A percentile compares a stretch with the other conserved stretches of the same genome.
These are phyloP conservation scores for Posidonia oceanica DNA, from an alignment of 116 monocot species.

Conservation along the genomic window DNA sequence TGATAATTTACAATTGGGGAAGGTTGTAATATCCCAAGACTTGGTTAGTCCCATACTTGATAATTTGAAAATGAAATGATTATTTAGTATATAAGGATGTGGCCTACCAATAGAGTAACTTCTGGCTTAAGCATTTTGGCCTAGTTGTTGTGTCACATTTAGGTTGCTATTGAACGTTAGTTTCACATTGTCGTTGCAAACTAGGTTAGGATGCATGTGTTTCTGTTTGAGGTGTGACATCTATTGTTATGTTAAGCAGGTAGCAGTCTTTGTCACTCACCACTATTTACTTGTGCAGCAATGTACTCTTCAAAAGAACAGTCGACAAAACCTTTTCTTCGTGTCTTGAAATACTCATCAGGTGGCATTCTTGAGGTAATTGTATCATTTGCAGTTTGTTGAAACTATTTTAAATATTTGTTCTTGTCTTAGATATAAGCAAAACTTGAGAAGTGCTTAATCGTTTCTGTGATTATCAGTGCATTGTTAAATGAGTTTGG, in stretches of 20 bases:
- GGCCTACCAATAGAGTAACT: no score
- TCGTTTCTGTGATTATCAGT: no score
- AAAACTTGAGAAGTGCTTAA: no score
- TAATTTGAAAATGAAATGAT: no score
- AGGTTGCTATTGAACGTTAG: no score
- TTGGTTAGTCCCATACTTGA: no score
- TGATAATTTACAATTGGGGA: no score
- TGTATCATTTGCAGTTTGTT: not conserved
- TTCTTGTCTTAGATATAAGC: not conserved
- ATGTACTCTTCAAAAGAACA: constrained; percentile 47
- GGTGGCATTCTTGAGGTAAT: constrained; percentile 93
- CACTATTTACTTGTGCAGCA: constrained; percentile 33
- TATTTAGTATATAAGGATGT: no score
- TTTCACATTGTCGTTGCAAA: not conserved
- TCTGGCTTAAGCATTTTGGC: no score
- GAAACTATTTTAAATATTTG: not conserved
- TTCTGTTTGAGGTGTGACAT: not conserved
- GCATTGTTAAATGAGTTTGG: no score
- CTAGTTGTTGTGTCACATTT: no score
- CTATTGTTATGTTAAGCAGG: not conserved
- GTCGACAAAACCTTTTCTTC: constrained; percentile 70
- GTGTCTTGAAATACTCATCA: constrained; percentile 74
- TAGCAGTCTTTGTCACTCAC: not conserved
- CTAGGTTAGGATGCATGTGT: not conserved
- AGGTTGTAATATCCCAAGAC: no score